A percentile compares a stretch with the other conserved stretches of the same genome.
Evolutionary conservation across 305 asterid genomes (phyloP).

Genomic region (Fraxinus paxiana): DNA sequence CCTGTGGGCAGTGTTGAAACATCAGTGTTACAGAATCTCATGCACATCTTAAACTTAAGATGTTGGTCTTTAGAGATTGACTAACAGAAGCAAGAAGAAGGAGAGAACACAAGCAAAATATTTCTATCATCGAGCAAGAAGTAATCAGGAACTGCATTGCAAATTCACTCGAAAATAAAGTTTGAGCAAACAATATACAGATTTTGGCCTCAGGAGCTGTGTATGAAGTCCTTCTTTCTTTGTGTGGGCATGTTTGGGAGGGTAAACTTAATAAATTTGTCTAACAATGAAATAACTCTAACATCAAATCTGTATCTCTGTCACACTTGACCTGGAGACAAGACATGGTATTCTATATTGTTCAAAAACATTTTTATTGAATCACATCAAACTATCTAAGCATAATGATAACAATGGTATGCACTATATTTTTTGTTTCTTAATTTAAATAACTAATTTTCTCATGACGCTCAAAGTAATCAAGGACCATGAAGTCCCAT

Average conservation of each 20-base stretch:
- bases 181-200: background rate
- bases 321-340: background rate
- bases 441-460: background rate
- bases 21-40: background rate
- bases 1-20: conserved; percentile 38
- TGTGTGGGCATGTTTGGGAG: background rate
- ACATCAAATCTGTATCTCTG: background rate
- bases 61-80: background rate
- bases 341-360: background rate
- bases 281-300: background rate
- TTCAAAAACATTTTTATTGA: background rate
- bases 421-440: background rate
- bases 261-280: background rate
- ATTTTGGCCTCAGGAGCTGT: background rate
- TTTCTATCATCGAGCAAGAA: background rate
- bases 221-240: background rate
- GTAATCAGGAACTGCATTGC: background rate
- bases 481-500: background rate
- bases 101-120: background rate
- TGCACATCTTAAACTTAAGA: background rate
- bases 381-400: background rate
- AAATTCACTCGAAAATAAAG: background rate
- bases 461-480: background rate
- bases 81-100: background rate
- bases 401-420: background rate